Base-by-base conservation (phyloP, 345 rosid genomes). In the Salix udensis region DNA sequence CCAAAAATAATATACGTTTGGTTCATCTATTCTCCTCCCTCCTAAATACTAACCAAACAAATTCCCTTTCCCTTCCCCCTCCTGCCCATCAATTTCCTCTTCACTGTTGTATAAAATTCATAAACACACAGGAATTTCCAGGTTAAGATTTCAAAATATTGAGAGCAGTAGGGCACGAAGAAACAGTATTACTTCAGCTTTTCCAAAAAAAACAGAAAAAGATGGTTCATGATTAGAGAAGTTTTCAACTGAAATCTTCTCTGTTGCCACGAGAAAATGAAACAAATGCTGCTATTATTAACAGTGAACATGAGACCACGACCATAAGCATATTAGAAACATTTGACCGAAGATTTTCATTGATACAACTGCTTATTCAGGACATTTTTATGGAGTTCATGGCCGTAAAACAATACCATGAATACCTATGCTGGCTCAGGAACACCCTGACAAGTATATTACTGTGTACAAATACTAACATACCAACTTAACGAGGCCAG, bases 401-500 rank as follows among this genome's bases (percentile, higher is more conserved):
- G 34, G 55, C 15, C 4, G 9, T 71, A 52, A 50, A 50, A 50
- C 26, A 28, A 70, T 14, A 42, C 14, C 9, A 70, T 28, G 73
- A 18, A 65, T 70, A 70, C 16, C 64, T 8, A 71, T 44, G 74
- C 77, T 28, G 28, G 70, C 58, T 69, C n/a, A 46, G 74, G n/a
- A 48, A 69, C 71, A 48, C 62, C 31, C 24, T 66, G 70, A 62
- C 78, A 53, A 53, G 70, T 39, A 70, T 48, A 69, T 75, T 68
- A 72, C 65, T 18, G 79, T 61, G 50, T 74, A 71, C 68, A 67
- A 39, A 77, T 61, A 65, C 39, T 79, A 81, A 15, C 61, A 74
- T 68, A 53, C 30, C 80, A 72, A 42, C 75, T 75, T 42, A 62
- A 72, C 11, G 68, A 58, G 60, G 62, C 48, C 52, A 50, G 64